Evolutionary conservation across 768 basidiomycete genomes (phyloP).

Genomic region (Lentinula detonsa): DNA sequence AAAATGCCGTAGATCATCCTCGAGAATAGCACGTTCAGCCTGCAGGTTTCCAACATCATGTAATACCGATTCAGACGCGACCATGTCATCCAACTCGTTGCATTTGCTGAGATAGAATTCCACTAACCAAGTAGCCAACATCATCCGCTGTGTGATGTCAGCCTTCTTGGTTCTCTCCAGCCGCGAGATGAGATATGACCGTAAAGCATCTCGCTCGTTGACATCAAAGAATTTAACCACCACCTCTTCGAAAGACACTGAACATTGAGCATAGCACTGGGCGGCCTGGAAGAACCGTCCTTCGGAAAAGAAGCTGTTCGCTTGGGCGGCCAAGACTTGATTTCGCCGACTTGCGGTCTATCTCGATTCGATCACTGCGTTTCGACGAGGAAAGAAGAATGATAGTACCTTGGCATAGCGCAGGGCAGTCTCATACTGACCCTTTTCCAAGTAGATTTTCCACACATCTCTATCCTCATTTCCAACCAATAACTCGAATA

Average conservation of each 20-base stretch:
- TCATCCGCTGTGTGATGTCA: conserved; percentile 90
- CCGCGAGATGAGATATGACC: conserved; percentile 84
- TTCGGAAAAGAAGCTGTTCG: conserved; percentile 69
- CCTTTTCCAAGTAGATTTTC: conserved; percentile 81
- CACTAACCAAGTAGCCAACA: conserved; percentile 97
- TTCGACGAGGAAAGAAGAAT: neutral
- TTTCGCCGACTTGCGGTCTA: conserved; percentile 89
- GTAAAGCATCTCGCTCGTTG: conserved; percentile 83
- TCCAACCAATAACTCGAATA: conserved; percentile 79
- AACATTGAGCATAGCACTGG: conserved; percentile 86
- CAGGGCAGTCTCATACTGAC: conserved; percentile 72
- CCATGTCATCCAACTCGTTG: conserved; percentile 91
- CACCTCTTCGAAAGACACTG: conserved; percentile 87
- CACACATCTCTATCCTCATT: conserved; percentile 95
- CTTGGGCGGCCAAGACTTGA: conserved; percentile 77
- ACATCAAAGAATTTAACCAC: conserved; percentile 84
- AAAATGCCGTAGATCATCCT: conserved; percentile 91
- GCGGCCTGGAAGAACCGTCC: conserved; percentile 88
- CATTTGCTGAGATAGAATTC: conserved; percentile 97
- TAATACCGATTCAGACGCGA: conserved; percentile 78
- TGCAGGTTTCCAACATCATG: conserved; percentile 82
- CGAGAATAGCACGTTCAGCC: conserved; percentile 73
- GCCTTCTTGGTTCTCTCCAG: conserved; percentile 80
- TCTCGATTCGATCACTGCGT: neutral
- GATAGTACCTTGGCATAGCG: conserved; percentile 70